Percentiles rank a stretch among this genome's conserved stretches.
Conservation (phyloP, 805 yeast species). For the Hanseniaspora meyeri region DNA sequence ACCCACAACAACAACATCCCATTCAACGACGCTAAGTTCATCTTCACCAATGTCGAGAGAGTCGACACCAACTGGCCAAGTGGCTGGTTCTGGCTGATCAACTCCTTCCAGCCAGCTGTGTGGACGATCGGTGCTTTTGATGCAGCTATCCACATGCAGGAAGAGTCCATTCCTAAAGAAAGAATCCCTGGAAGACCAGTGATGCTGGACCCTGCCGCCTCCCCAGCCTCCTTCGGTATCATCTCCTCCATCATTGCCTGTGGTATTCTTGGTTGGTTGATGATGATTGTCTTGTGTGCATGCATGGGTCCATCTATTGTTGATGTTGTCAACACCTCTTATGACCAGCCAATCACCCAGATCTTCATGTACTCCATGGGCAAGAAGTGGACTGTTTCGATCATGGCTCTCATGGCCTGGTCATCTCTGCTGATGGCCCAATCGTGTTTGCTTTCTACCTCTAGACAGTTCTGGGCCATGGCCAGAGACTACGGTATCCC, state of each 20-base stretch:
- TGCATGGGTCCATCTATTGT: constrained; percentile 38
- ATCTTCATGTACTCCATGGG: constrained; percentile 52
- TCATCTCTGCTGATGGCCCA: constrained; percentile 50
- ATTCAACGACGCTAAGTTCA: constrained; percentile 40
- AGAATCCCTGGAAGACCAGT: constrained; percentile 18
- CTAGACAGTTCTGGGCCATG: constrained; percentile 63
- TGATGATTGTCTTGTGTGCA: constrained; percentile 43
- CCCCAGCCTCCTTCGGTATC: constrained; percentile 45
- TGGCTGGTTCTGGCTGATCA: constrained; percentile 45
- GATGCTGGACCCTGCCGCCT: constrained; percentile 27
- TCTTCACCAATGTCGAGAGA: constrained; percentile 43
- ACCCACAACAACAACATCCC: constrained; percentile 15
- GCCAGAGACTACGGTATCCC: constrained; percentile 69
- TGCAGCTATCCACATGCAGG: constrained; percentile 60
- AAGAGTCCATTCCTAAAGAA: constrained; percentile 54
- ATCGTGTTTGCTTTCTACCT: constrained; percentile 22
- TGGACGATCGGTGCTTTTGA: constrained; percentile 73
- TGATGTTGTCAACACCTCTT: constrained; percentile 32
- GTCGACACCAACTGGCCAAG: constrained; percentile 41
- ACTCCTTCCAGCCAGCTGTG: constrained; percentile 49
- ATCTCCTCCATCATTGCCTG: constrained; percentile 45
- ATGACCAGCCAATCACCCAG: constrained; percentile 58
- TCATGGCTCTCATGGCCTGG: constrained; percentile 44
- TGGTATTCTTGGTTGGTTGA: constrained; percentile 45
- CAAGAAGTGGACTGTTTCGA: constrained; percentile 49